Conservation (phyloP, 2,329 filamentous ascomycete species). For the Beauveria varroae region DNA sequence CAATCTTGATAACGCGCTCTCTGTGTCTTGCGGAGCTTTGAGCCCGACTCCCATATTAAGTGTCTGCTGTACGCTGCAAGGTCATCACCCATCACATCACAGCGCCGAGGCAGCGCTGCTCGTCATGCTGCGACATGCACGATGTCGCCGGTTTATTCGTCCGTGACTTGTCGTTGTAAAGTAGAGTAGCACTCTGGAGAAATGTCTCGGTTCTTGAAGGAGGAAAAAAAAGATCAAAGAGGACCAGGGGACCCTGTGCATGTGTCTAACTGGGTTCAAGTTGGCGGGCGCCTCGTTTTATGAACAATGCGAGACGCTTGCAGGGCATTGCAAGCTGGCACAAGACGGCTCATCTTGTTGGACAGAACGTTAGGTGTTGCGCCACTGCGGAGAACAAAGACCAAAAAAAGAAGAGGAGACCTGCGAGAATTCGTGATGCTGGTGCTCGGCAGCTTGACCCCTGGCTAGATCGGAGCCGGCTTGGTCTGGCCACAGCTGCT, state of each 20-base stretch:
- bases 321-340: neutral
- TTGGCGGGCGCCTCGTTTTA: neutral
- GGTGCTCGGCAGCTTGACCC: slow-evolving; percentile 2
- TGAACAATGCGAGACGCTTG: neutral
- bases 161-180: neutral
- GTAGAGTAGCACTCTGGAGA: neutral
- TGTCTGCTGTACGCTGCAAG: neutral
- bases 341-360: neutral
- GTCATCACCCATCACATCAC: neutral
- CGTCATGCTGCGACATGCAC: neutral
- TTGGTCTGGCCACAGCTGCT: neutral
- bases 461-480: slow-evolving; percentile 5
- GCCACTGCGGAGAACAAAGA: slow-evolving; percentile 10
- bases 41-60: neutral
- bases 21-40: neutral
- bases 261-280: neutral
- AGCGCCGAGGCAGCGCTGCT: neutral
- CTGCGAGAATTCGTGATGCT: slow-evolving; percentile 3
- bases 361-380: neutral
- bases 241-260: neutral
- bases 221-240: neutral
- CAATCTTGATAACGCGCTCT: neutral
- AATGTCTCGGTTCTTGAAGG: neutral
- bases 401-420: neutral
- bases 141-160: neutral